These are phyloP conservation scores for Leccinum incarnatum DNA, from an alignment of 768 basidiomycete species.

Conservation along the genomic window DNA sequence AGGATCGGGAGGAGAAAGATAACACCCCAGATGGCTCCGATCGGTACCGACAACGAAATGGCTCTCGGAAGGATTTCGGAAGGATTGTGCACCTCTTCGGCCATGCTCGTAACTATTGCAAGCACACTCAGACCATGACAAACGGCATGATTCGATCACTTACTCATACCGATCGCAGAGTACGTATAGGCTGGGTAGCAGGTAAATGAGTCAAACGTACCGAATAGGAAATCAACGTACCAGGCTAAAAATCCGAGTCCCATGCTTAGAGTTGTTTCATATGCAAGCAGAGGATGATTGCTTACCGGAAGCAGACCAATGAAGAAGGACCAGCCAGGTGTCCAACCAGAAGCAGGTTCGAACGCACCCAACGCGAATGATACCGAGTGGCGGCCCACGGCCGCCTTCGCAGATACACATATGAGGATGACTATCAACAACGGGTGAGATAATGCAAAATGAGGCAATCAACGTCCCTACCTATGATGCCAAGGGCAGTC, in stretches of 20 bases:
- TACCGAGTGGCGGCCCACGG: constrained; percentile 50
- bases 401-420: constrained; percentile 55
- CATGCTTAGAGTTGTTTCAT: background rate
- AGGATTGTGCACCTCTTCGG: constrained; percentile 64
- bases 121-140: constrained; percentile 1
- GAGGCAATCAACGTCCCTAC: constrained; percentile 23
- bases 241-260: constrained; percentile 23
- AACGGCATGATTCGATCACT: constrained; percentile 7
- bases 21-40: constrained; percentile 49
- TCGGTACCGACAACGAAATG: constrained; percentile 52
- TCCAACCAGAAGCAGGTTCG: constrained; percentile 67
- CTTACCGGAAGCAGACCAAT: constrained; percentile 59
- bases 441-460: constrained; percentile 10
- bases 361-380: constrained; percentile 58
- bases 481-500: constrained; percentile 57
- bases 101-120: constrained; percentile 55
- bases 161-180: constrained; percentile 63
- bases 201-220: background rate
- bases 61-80: constrained; percentile 53
- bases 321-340: constrained; percentile 66
- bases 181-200: constrained; percentile 49
- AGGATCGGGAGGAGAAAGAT: constrained; percentile 60
- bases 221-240: constrained; percentile 11
- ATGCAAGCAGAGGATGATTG: background rate
- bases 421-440: constrained; percentile 50